A percentile compares a stretch with the other conserved stretches of the same genome.
Conservation (phyloP, 2,329 filamentous ascomycete genomes). For the Thielaviopsis musarum region DNA sequence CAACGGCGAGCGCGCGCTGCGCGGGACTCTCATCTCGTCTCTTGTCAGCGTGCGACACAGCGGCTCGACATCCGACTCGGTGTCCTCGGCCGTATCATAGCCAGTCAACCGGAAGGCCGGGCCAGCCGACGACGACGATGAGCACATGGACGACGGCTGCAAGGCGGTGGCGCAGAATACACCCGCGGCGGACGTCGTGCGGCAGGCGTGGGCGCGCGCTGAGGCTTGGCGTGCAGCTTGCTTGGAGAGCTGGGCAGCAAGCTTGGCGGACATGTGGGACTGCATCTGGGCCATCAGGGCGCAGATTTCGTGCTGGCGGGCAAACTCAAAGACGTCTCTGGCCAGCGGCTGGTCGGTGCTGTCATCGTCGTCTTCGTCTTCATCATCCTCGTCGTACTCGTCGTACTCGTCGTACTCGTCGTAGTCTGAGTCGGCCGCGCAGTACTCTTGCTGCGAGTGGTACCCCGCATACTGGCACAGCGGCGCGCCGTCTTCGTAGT, state of each 20-base stretch:
- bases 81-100: conserved; percentile 7
- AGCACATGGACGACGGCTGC: too few relatives aligned
- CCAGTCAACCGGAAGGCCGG: not conserved
- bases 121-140: too few relatives aligned
- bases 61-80: conserved; percentile 4
- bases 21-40: too few relatives aligned
- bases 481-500: not conserved
- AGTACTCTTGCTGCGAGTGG: not conserved
- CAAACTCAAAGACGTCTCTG: conserved; percentile 7
- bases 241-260: conserved; percentile 10
- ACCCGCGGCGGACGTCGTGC: too few relatives aligned
- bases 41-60: not conserved
- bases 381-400: not conserved
- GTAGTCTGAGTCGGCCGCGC: not conserved
- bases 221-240: not conserved
- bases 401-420: not conserved
- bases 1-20: not conserved
- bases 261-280: conserved; percentile 1
- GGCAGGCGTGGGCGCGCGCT: too few relatives aligned
- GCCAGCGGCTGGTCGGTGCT: not conserved
- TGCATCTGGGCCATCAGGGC: conserved; percentile 10
- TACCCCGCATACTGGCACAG: too few relatives aligned
- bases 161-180: too few relatives aligned
- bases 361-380: too few relatives aligned
- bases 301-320: conserved; percentile 8